phyloP scores from a whole-genome alignment of 768 basidiomycete species.

The Suillus weaverae region DNA sequence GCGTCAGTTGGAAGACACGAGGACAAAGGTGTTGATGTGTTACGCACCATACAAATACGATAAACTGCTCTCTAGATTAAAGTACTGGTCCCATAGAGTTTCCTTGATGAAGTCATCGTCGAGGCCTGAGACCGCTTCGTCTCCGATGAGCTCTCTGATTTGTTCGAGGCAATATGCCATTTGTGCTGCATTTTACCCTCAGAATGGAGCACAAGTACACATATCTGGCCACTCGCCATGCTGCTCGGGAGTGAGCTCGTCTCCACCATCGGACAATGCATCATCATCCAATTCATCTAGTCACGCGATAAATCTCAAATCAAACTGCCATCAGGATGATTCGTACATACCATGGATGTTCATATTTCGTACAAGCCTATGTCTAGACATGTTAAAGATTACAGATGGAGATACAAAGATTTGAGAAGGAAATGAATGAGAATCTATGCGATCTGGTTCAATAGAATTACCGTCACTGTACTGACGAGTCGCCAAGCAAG shows the following conservation, averaged over 20 bases:
- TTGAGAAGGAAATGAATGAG: constrained; percentile 3
- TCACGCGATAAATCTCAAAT: not conserved
- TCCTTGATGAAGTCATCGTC: constrained; percentile 77
- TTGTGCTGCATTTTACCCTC: constrained; percentile 44
- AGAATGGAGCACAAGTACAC: not conserved
- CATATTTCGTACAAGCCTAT: constrained; percentile 85
- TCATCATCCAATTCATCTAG: constrained; percentile 89
- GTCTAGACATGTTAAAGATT: constrained; percentile 74
- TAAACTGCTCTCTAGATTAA: constrained; percentile 77
- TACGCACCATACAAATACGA: constrained; percentile 71
- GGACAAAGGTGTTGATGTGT: not conserved
- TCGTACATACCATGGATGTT: constrained; percentile 62
- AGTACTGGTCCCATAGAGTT: constrained; percentile 84
- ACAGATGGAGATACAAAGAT: constrained; percentile 11
- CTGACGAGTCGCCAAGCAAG: constrained; percentile 17
- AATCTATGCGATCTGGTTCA: not conserved
- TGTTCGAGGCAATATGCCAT: constrained; percentile 71
- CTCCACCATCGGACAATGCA: constrained; percentile 73
- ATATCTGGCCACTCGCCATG: constrained; percentile 50
- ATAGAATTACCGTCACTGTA: not conserved
- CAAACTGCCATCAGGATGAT: not conserved
- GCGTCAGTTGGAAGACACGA: constrained; percentile 2
- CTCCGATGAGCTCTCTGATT: constrained; percentile 68
- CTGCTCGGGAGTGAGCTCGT: constrained; percentile 80
- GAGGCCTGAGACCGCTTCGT: constrained; percentile 62